Conservation (phyloP, 768 basidiomycete species). For the Tulasnella sp. region DNA sequence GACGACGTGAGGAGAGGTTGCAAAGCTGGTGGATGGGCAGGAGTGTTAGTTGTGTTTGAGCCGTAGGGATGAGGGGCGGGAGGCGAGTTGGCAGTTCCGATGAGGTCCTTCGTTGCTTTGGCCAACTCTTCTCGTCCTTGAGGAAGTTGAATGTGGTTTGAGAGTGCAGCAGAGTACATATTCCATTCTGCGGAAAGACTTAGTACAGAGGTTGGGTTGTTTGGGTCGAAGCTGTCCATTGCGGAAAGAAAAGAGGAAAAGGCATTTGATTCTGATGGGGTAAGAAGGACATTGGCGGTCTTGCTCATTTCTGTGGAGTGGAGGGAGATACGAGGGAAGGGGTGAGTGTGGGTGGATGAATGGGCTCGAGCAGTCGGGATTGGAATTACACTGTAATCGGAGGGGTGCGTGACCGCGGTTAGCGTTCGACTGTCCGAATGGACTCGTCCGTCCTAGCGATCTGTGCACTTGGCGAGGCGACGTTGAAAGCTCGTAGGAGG, state of each 20-base stretch:
- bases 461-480: too few relatives aligned
- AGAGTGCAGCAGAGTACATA: conserved; percentile 28
- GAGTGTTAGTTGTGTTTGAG: too few relatives aligned
- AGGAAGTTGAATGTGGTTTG: conserved; percentile 36
- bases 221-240: conserved; percentile 35
- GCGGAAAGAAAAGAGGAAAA: conserved; percentile 57
- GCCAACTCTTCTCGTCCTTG: conserved; percentile 44
- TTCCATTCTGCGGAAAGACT: conserved; percentile 38
- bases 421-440: too few relatives aligned
- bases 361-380: background rate
- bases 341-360: background rate
- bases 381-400: too few relatives aligned
- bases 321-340: background rate
- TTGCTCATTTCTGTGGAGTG: background rate
- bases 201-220: conserved; percentile 17
- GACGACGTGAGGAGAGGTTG: too few relatives aligned
- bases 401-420: too few relatives aligned
- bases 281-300: conserved; percentile 32
- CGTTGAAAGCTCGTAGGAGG: too few relatives aligned
- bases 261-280: conserved; percentile 50
- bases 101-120: conserved; percentile 73
- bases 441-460: too few relatives aligned
- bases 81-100: conserved; percentile 23
- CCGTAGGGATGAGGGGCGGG: background rate
- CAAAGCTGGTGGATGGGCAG: too few relatives aligned